Conservation (phyloP, 129 eudicot genomes). For the sunflower (Helianthus annuus) region DNA sequence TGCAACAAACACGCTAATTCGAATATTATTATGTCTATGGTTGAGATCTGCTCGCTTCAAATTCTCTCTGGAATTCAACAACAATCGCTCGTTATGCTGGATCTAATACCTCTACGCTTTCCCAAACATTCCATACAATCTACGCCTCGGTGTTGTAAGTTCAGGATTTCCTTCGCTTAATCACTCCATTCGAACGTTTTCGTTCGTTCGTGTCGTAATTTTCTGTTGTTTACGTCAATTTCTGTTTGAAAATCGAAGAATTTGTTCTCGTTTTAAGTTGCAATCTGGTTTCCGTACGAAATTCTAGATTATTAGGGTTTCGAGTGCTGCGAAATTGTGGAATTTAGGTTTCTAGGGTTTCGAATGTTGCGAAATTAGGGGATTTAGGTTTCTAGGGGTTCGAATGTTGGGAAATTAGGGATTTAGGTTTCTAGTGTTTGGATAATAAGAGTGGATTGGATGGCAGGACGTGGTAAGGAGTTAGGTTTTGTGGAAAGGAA, state of each 20-base stretch:
- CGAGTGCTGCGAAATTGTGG: too few relatives aligned
- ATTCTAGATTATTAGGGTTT: too few relatives aligned
- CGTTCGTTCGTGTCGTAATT: neutral
- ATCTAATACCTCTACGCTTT: slow-evolving; percentile 48
- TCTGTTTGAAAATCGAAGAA: neutral
- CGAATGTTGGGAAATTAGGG: slow-evolving; percentile 5
- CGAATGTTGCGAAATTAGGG: slow-evolving; percentile 1
- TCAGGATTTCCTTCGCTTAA: slow-evolving; percentile 41
- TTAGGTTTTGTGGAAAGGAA: slow-evolving; percentile 46
- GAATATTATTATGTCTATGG: slow-evolving; percentile 36
- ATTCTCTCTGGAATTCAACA: slow-evolving; percentile 27
- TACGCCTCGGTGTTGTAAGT: slow-evolving; percentile 67
- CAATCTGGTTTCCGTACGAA: neutral
- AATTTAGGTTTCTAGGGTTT: slow-evolving; percentile 29
- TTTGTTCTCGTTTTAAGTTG: neutral
- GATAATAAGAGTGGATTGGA: neutral
- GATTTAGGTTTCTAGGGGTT: slow-evolving; percentile 28
- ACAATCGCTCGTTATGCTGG: slow-evolving; percentile 39
- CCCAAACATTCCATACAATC: slow-evolving; percentile 48
- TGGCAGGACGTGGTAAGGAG: slow-evolving; percentile 60
- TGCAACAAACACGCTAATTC: neutral
- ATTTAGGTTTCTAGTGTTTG: neutral
- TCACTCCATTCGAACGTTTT: too few relatives aligned
- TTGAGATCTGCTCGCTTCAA: slow-evolving; percentile 24
- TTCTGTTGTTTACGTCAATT: neutral